A percentile compares a stretch with the other conserved stretches of the same genome.
Evolutionary conservation across 441 rosid species (phyloP).

Genomic region (Populus hybrid): DNA sequence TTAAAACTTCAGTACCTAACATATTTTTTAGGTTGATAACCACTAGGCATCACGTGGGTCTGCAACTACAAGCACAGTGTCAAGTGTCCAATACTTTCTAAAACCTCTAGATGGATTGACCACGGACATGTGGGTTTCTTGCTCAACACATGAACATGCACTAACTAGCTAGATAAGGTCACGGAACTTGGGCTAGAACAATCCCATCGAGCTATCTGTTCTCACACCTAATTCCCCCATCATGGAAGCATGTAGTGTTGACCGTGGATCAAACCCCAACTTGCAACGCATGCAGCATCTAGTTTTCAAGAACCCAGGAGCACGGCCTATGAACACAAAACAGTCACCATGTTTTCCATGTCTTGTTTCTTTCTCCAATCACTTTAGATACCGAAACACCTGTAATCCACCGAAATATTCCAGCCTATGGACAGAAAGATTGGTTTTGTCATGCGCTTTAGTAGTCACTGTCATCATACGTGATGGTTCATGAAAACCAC

Average conservation of each 20-base stretch:
- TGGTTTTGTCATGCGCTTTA: neutral
- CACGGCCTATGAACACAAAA: neutral
- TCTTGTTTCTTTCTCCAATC: neutral
- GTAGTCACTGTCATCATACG: slow-evolving; percentile 18
- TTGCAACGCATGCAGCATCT: neutral
- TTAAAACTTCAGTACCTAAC: neutral
- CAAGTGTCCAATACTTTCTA: neutral
- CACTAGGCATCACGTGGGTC: neutral
- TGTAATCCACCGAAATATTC: neutral
- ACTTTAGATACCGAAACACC: slow-evolving; percentile 7
- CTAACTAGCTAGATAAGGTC: neutral
- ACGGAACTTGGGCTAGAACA: neutral
- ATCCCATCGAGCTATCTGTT: slow-evolving; percentile 25
- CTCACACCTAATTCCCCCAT: slow-evolving; percentile 18
- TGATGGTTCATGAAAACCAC: slow-evolving; percentile 31
- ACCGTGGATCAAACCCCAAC: slow-evolving; percentile 8
- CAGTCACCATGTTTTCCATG: neutral
- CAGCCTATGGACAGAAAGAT: neutral
- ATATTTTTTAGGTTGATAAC: neutral
- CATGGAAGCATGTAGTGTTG: neutral
- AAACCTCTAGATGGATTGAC: neutral
- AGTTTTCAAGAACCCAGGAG: neutral
- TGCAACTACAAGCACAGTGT: neutral
- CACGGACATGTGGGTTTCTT: neutral
- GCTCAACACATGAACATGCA: neutral